Percentiles rank a stretch among this genome's conserved stretches.
Conservation (phyloP, 139 green algal genomes). For the Prasinococcaceae sp. region DNA sequence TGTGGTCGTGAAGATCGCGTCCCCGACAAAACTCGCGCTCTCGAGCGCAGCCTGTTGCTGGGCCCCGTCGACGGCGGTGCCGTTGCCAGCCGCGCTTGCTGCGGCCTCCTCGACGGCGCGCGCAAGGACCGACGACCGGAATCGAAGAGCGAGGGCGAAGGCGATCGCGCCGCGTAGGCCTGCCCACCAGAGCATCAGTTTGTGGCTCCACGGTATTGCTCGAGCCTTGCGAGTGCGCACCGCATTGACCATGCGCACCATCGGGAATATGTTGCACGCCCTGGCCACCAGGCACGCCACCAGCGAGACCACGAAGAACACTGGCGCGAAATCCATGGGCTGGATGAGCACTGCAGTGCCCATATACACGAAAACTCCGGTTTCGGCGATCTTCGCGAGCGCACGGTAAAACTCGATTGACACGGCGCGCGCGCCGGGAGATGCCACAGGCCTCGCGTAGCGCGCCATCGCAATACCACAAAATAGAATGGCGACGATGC, state of each 20-base stretch:
- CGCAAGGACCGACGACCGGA: too few relatives aligned
- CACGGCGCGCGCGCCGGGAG: conserved; percentile 29
- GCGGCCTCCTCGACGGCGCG: conserved; percentile 4
- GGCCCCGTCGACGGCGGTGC: too few relatives aligned
- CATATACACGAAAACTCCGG: conserved; percentile 67
- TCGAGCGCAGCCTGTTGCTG: conserved; percentile 1
- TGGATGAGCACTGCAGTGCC: conserved; percentile 17
- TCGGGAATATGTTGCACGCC: conserved; percentile 16
- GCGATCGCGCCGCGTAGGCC: conserved; percentile 28
- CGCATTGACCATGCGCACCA: conserved; percentile 14
- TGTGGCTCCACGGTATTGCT: conserved; percentile 1
- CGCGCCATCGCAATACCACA: conserved; percentile 55
- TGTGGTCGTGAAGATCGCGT: conserved; percentile 12
- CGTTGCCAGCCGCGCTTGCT: too few relatives aligned
- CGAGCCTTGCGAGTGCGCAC: neutral
- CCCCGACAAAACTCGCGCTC: neutral
- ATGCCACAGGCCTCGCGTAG: too few relatives aligned
- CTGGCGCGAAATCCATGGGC: too few relatives aligned
- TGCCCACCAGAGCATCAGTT: conserved; percentile 5
- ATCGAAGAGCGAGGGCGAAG: conserved; percentile 24
- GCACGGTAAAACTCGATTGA: conserved; percentile 37
- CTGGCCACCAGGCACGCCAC: conserved; percentile 4
- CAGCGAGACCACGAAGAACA: conserved; percentile 2
- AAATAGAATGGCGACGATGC: conserved; percentile 71
- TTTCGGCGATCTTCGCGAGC: conserved; percentile 46